A percentile compares a stretch with the other conserved stretches of the same genome.
These are phyloP conservation scores for Zalaria obscura DNA, from an alignment of 2,329 filamentous ascomycete species.

Conservation along the genomic window DNA sequence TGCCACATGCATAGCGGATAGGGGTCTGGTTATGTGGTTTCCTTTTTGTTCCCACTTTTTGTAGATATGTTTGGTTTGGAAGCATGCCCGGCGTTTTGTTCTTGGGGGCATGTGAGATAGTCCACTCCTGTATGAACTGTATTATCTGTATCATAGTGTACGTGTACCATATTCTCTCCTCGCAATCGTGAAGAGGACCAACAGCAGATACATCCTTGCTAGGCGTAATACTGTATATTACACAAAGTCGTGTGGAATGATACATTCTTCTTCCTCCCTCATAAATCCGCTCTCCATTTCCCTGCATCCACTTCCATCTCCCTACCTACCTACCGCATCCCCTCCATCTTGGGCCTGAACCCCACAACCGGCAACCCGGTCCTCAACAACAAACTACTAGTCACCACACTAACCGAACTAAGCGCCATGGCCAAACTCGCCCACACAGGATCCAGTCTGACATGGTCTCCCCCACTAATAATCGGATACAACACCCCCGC, in stretches of 20 bases:
- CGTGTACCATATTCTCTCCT: too few relatives aligned
- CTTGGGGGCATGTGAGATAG: not conserved
- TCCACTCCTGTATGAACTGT: not conserved
- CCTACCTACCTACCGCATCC: too few relatives aligned
- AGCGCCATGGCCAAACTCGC: conserved; percentile 84
- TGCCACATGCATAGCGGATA: not conserved
- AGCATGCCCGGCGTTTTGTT: not conserved
- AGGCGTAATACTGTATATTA: too few relatives aligned
- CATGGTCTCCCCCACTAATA: conserved; percentile 32
- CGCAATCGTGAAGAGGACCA: too few relatives aligned
- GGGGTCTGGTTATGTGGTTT: not conserved
- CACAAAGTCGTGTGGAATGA: too few relatives aligned
- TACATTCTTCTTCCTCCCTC: too few relatives aligned
- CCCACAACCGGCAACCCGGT: conserved; percentile 28
- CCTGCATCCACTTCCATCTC: too few relatives aligned
- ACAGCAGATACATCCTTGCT: too few relatives aligned
- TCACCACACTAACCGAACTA: conserved; percentile 79
- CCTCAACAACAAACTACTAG: conserved; percentile 65
- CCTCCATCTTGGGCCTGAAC: conserved; percentile 16
- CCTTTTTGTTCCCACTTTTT: not conserved
- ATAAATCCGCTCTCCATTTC: too few relatives aligned
- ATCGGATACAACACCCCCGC: conserved; percentile 64
- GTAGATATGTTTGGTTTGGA: not conserved
- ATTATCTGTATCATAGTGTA: too few relatives aligned
- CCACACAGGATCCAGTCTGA: conserved; percentile 67